A percentile compares a stretch with the other conserved stretches of the same genome.
Conservation (phyloP, 1,284 basidiomycete genomes). For the Violaceomyces palustris region DNA sequence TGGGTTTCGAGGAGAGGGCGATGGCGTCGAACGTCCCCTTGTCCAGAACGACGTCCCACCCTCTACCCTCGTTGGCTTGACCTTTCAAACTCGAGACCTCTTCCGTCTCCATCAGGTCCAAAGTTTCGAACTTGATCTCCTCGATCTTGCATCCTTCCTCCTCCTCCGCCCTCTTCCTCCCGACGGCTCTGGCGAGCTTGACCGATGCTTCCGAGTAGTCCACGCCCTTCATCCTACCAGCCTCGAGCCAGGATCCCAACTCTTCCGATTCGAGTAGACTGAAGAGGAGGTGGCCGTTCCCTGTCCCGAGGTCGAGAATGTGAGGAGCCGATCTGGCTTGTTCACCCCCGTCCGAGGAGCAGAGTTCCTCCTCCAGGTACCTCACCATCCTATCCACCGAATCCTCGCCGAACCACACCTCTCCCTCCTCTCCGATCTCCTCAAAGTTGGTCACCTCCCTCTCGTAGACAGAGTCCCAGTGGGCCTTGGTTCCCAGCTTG, state of each 20-base stretch:
- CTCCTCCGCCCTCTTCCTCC: slow-evolving; percentile 6
- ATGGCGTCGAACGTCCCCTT: slow-evolving; percentile 69
- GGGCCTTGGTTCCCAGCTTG: slow-evolving; percentile 65
- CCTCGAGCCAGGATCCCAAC: slow-evolving; percentile 63
- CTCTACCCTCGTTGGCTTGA: slow-evolving; percentile 9
- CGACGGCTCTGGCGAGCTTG: slow-evolving; percentile 50
- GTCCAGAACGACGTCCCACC: slow-evolving; percentile 53
- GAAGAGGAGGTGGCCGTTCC: slow-evolving; percentile 78
- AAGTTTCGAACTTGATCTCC: slow-evolving; percentile 43
- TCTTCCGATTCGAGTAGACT: slow-evolving; percentile 57
- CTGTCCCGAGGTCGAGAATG: slow-evolving; percentile 62
- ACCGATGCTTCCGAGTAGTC: slow-evolving; percentile 77
- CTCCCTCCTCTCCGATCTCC: slow-evolving; percentile 80
- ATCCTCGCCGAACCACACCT: slow-evolving; percentile 83
- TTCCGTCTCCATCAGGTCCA: slow-evolving; percentile 35
- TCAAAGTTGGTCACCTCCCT: slow-evolving; percentile 70
- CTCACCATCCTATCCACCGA: slow-evolving; percentile 70
- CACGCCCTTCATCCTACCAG: slow-evolving; percentile 63
- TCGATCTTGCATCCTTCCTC: slow-evolving; percentile 30
- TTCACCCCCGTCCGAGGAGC: slow-evolving; percentile 6
- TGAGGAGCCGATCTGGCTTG: slow-evolving; percentile 4
- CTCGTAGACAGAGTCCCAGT: slow-evolving; percentile 41
- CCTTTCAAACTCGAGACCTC: too few species aligned
- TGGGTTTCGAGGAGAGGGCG: slow-evolving; percentile 66
- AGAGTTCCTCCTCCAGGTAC: slow-evolving; percentile 24